Evolutionary conservation across 345 rosid species (phyloP).

Genomic region (Salix arbutifolia): DNA sequence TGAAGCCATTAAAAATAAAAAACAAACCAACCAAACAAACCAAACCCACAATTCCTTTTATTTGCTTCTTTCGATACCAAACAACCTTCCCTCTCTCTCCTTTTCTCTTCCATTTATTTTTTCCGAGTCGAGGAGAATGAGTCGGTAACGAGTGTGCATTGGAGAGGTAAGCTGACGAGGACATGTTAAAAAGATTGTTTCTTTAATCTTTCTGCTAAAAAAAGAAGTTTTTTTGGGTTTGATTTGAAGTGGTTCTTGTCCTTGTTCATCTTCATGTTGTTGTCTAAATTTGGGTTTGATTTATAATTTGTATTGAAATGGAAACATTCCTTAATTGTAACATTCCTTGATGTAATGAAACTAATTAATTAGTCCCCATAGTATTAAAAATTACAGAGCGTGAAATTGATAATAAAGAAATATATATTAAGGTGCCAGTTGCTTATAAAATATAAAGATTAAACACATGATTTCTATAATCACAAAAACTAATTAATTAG

Average conservation of each 20-base stretch:
- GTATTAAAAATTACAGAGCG: no score
- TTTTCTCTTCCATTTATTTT: constrained; percentile 45
- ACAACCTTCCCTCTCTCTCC: constrained; percentile 31
- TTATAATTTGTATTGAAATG: no score
- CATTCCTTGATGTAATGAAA: neutral
- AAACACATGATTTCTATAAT: neutral
- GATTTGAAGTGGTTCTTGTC: neutral
- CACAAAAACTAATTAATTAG: neutral
- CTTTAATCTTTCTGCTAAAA: neutral
- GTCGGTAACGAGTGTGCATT: neutral
- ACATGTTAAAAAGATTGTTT: neutral
- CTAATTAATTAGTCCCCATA: neutral
- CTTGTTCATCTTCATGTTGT: neutral
- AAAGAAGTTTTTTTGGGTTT: neutral
- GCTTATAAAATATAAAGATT: no score
- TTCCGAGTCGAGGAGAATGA: constrained; percentile 1
- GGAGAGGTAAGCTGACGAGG: neutral
- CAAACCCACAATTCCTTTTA: constrained; percentile 39
- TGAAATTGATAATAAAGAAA: no score
- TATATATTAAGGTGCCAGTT: no score
- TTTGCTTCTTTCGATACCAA: constrained; percentile 47
- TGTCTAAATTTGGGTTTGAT: neutral
- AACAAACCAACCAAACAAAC: constrained; percentile 56
- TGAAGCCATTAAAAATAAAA: constrained; percentile 67
- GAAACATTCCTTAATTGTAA: no score